Percentiles rank a stretch among this genome's conserved stretches.
phyloP scores from a whole-genome alignment of 768 basidiomycete species.

The Lactarius quietus region DNA sequence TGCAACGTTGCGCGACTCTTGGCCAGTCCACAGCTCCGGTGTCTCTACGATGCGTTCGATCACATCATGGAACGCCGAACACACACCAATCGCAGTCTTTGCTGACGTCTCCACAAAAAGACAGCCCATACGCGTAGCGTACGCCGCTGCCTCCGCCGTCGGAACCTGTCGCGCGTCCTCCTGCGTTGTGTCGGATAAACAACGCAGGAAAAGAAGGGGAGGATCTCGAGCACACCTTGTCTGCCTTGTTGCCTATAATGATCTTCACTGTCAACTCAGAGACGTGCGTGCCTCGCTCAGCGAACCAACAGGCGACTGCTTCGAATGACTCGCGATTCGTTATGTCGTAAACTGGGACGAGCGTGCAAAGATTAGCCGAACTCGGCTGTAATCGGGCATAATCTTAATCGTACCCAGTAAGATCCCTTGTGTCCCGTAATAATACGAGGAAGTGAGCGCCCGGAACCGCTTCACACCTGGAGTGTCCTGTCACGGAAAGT shows the following conservation, averaged over 20 bases:
- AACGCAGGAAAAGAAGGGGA: background rate
- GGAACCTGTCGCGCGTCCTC: constrained; percentile 87
- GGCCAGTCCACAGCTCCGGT: constrained; percentile 66
- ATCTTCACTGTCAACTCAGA: constrained; percentile 83
- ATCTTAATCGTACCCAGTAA: constrained; percentile 50
- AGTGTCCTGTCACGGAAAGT: constrained; percentile 57
- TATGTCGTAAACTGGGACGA: constrained; percentile 80
- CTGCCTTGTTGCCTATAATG: constrained; percentile 89
- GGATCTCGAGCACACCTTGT: constrained; percentile 54
- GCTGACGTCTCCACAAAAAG: constrained; percentile 89
- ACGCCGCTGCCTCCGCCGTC: constrained; percentile 68
- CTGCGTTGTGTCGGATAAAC: constrained; percentile 36
- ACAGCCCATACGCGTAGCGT: constrained; percentile 81
- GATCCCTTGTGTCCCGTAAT: constrained; percentile 80
- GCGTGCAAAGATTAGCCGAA: background rate
- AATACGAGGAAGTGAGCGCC: constrained; percentile 92
- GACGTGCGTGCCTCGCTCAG: constrained; percentile 89
- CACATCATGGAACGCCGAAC: constrained; percentile 68
- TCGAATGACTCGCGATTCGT: constrained; percentile 89
- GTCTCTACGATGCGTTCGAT: constrained; percentile 82
- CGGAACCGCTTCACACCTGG: constrained; percentile 96
- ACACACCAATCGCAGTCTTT: constrained; percentile 81
- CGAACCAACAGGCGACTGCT: constrained; percentile 87
- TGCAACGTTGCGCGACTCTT: constrained; percentile 26
- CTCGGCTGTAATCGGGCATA: background rate